Percentiles rank a stretch among this genome's conserved stretches.
Evolutionary conservation across 306 rosid species (phyloP).

Genomic region (Prunus fruticosa): DNA sequence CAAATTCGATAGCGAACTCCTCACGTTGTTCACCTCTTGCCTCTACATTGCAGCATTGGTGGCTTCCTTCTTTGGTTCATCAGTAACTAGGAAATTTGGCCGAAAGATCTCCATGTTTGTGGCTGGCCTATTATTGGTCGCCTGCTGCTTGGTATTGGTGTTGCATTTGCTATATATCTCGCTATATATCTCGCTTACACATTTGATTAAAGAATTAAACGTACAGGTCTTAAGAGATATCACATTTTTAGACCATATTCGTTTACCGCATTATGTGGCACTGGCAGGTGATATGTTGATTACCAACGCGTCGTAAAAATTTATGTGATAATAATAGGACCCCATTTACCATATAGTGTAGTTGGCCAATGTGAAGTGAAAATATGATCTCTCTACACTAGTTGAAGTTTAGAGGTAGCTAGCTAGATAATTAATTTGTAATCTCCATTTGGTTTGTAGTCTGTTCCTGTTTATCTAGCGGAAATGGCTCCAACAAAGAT

Average conservation of each 20-base stretch:
- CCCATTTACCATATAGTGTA: neutral
- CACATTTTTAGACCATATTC: slow-evolving; percentile 1
- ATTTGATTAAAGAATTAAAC: neutral
- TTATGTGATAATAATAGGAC: neutral
- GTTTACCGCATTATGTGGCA: slow-evolving; percentile 40
- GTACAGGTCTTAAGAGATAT: neutral
- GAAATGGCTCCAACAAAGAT: slow-evolving; percentile 9
- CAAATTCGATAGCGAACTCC: slow-evolving; percentile 56
- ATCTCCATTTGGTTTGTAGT: neutral
- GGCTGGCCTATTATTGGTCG: slow-evolving; percentile 54
- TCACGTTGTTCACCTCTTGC: slow-evolving; percentile 60
- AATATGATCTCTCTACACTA: neutral
- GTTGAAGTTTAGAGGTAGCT: neutral
- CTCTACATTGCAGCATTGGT: slow-evolving; percentile 51
- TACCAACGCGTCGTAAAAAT: too few relatives aligned
- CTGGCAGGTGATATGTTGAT: slow-evolving; percentile 19
- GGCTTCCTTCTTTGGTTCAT: slow-evolving; percentile 55
- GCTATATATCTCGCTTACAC: neutral
- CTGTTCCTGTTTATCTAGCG: neutral
- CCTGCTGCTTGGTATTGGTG: slow-evolving; percentile 59
- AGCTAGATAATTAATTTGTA: neutral
- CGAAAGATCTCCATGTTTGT: slow-evolving; percentile 41
- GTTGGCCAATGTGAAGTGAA: neutral
- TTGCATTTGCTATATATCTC: slow-evolving; percentile 42
- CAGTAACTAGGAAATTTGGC: slow-evolving; percentile 41